Evolutionary conservation across 495 filamentous ascomycete genomes (phyloP).

Genomic region (Penicillium roqueforti): DNA sequence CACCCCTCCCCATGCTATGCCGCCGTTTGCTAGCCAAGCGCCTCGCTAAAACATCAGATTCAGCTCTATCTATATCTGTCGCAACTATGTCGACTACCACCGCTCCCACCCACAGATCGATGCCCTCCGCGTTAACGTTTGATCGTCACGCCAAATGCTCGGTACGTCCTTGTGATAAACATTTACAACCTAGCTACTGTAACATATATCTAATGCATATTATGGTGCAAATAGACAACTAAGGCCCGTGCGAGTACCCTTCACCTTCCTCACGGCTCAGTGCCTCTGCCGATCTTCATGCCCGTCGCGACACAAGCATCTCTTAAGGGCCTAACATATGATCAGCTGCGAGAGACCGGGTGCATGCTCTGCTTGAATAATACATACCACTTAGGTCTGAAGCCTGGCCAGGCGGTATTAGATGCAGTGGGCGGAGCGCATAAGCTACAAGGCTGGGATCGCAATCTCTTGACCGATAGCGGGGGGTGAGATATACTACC

Average conservation of each 20-base stretch:
- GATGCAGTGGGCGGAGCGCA: conserved; percentile 88
- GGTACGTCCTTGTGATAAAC: conserved; percentile 45
- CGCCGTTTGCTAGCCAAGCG: conserved; percentile 10
- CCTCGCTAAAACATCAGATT: neutral
- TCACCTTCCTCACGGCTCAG: conserved; percentile 84
- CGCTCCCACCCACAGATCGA: conserved; percentile 34
- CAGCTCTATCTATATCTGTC: neutral
- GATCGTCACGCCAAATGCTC: conserved; percentile 80
- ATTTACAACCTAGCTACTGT: neutral
- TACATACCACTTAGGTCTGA: conserved; percentile 93
- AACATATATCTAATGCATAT: neutral
- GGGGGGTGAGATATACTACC: conserved; percentile 67
- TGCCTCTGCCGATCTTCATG: conserved; percentile 93
- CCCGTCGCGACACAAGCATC: conserved; percentile 97
- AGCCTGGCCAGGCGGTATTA: conserved; percentile 84
- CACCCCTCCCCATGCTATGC: conserved; percentile 20
- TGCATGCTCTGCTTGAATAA: conserved; percentile 95
- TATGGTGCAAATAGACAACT: conserved; percentile 60
- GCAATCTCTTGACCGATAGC: conserved; percentile 95
- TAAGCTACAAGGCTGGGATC: conserved; percentile 88
- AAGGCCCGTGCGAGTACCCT: conserved; percentile 91
- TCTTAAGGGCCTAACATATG: conserved; percentile 88
- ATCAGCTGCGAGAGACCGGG: conserved; percentile 81
- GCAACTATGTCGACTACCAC: conserved; percentile 39
- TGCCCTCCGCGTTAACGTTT: conserved; percentile 75